Evolutionary conservation across 805 yeast species (phyloP).

Genomic region (Dipodascopsis tothii): DNA sequence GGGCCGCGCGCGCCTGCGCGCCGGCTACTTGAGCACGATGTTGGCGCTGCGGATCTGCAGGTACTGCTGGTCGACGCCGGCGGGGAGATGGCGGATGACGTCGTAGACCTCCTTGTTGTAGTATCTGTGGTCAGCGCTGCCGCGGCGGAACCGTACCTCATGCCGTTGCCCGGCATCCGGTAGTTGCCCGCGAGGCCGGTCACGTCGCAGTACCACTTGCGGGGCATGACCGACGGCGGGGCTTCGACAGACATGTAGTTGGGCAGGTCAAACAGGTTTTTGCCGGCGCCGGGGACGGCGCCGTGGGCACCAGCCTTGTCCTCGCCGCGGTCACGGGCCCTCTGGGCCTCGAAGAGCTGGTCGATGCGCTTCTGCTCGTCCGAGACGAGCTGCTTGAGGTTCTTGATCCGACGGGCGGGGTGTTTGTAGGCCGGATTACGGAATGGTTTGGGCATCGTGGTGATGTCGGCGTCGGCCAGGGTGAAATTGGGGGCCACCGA

Average conservation of each 20-base stretch:
- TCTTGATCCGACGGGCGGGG: constrained; percentile 59
- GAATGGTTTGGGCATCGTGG: constrained; percentile 36
- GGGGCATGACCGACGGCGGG: constrained; percentile 79
- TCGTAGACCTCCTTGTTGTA: constrained; percentile 79
- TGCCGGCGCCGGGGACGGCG: constrained; percentile 11
- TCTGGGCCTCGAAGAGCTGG: not conserved
- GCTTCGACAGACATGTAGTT: constrained; percentile 69
- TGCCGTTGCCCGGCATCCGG: constrained; percentile 56
- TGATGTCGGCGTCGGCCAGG: constrained; percentile 26
- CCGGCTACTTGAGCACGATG: constrained; percentile 55
- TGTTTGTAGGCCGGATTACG: constrained; percentile 49
- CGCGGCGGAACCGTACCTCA: too few relatives aligned
- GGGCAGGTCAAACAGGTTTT: constrained; percentile 35
- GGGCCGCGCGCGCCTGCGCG: not conserved
- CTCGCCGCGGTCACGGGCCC: not conserved
- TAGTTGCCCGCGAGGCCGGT: constrained; percentile 81
- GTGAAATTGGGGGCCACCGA: constrained; percentile 11
- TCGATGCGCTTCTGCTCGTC: constrained; percentile 70
- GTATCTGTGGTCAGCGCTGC: too few relatives aligned
- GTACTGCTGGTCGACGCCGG: constrained; percentile 91
- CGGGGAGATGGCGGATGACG: constrained; percentile 65
- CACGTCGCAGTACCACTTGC: constrained; percentile 81
- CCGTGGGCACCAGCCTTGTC: not conserved
- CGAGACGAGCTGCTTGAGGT: constrained; percentile 59
- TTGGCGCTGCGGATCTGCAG: constrained; percentile 81